A percentile compares a stretch with the other conserved stretches of the same genome.
phyloP scores from a whole-genome alignment of 352 stramenopile species.

The Globisporangium cederbergense region DNA sequence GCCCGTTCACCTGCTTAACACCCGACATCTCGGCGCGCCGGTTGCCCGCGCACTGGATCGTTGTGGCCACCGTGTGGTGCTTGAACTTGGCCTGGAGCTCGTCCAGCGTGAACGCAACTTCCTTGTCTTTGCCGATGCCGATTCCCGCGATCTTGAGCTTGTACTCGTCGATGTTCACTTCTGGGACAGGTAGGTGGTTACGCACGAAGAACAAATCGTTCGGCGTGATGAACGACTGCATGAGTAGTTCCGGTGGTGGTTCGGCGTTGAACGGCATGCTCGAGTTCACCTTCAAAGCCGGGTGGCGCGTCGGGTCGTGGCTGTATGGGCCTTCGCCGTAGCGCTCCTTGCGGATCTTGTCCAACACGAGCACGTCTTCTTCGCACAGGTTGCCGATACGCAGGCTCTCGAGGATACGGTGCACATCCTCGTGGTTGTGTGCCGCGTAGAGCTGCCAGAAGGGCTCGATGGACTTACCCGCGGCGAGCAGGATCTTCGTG shows the following conservation, averaged over 20 bases:
- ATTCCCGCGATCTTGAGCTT: slow-evolving; percentile 67
- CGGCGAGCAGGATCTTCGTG: slow-evolving; percentile 88
- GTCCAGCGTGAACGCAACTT: slow-evolving; percentile 49
- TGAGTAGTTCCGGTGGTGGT: slow-evolving; percentile 89
- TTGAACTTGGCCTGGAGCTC: slow-evolving; percentile 94
- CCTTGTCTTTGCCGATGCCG: slow-evolving; percentile 41
- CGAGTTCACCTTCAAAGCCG: slow-evolving; percentile 90
- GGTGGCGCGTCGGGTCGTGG: slow-evolving; percentile 87
- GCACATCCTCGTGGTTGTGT: slow-evolving; percentile 92
- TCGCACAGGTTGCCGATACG: slow-evolving; percentile 87
- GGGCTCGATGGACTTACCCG: slow-evolving; percentile 82
- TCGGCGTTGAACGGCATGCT: slow-evolving; percentile 96
- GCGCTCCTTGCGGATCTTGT: slow-evolving; percentile 78
- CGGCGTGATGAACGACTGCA: slow-evolving; percentile 94
- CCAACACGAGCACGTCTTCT: slow-evolving; percentile 85
- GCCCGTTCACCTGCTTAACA: slow-evolving; percentile 86
- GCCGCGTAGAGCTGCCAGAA: slow-evolving; percentile 97
- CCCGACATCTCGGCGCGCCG: slow-evolving; percentile 92
- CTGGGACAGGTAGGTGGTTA: slow-evolving; percentile 96
- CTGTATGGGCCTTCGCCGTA: slow-evolving; percentile 91
- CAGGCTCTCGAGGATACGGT: slow-evolving; percentile 90
- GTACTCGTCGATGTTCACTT: slow-evolving; percentile 66
- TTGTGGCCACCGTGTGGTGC: slow-evolving; percentile 90
- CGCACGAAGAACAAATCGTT: slow-evolving; percentile 97
- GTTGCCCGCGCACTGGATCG: slow-evolving; percentile 97